Evolutionary conservation across 495 filamentous ascomycete species (phyloP), one percentile per base, ranked within the genome.

Genomic region (Hyaloscypha hepaticicola): DNA sequence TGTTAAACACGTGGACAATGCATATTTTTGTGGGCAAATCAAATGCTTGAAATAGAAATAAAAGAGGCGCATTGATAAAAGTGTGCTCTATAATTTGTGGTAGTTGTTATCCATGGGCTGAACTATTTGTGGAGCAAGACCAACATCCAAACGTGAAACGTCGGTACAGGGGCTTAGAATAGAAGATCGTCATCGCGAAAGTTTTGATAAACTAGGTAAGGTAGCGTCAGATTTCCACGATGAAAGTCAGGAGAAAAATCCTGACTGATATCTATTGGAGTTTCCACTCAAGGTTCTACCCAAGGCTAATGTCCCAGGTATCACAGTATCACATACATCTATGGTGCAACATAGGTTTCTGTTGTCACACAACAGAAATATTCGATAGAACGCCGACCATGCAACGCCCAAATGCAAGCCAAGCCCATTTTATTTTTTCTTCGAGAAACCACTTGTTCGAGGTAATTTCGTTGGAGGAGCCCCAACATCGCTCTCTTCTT

Each of bases 401-500:
- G 69, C 69, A 65, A 70, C 62, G 62, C 65, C 61, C 21, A 51
- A 64, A 66, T 58, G 55, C 61, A 53, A 63, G 19, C 25, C 29
- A 38, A 48, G 51, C 19, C 60, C 28, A 49, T 21, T 66, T 65
- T 56, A 69, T 67, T 66, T 64, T 51, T 59, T 68, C 50, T 63
- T 69, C 24, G 66, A 68, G 14, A 56, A 74, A 55, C 71, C 64
- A 66, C 66, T 72, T 22, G 69, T 75, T 61, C 68, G 75, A 38
- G 73, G 68, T 61, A 75, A 69, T 66, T 75, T 77, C 12, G 66
- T 64, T 33, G 75, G 75, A 22, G 73, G 70, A 16, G 61, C 77
- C 41, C 69, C 75, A 64, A 72, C 70, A 49, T 79, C 78, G 52
- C 74, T 79, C 61, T 76, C 77, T 24, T 77, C 78, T 5, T 80